These are phyloP conservation scores for Pythium rhizo-oryzae DNA, from an alignment of 352 stramenopile genomes.

Conservation along the genomic window DNA sequence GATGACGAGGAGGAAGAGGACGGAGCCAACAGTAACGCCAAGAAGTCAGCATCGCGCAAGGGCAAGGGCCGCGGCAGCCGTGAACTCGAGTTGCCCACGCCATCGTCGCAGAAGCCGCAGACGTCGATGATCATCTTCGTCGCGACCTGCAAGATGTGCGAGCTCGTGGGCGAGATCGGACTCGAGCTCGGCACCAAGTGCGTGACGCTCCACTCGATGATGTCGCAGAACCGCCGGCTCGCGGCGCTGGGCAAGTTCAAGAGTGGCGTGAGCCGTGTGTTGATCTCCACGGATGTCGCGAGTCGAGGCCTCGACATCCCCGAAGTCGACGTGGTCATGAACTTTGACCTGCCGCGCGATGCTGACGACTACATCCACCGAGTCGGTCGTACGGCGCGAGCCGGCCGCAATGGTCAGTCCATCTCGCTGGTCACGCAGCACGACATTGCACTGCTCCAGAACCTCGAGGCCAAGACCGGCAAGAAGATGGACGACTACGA, in stretches of 20 bases:
- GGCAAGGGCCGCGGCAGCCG: slow-evolving; percentile 32
- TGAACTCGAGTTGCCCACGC: slow-evolving; percentile 25
- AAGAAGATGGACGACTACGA: slow-evolving; percentile 93
- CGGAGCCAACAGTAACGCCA: slow-evolving; percentile 33
- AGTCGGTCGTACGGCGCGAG: slow-evolving; percentile 95
- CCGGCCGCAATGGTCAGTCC: slow-evolving; percentile 88
- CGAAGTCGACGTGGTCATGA: slow-evolving; percentile 96
- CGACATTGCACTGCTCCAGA: slow-evolving; percentile 94
- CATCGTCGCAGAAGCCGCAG: slow-evolving; percentile 35
- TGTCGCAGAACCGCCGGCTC: slow-evolving; percentile 94
- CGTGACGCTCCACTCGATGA: slow-evolving; percentile 96
- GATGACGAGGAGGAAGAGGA: slow-evolving; percentile 46
- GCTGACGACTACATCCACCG: slow-evolving; percentile 98
- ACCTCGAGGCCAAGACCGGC: slow-evolving; percentile 92
- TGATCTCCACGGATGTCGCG: slow-evolving; percentile 98
- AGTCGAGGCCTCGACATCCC: slow-evolving; percentile 97
- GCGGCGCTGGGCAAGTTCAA: slow-evolving; percentile 98
- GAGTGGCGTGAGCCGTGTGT: slow-evolving; percentile 89
- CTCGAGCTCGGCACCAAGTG: slow-evolving; percentile 92
- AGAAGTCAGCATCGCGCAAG: slow-evolving; percentile 11
- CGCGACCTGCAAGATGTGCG: slow-evolving; percentile 95
- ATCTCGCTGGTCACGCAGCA: slow-evolving; percentile 96
- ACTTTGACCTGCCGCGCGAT: slow-evolving; percentile 96
- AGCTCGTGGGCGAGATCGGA: slow-evolving; percentile 95
- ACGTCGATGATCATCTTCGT: slow-evolving; percentile 97